Conservation (phyloP, 2,329 filamentous ascomycete genomes). For the Remersonia thermophila region DNA sequence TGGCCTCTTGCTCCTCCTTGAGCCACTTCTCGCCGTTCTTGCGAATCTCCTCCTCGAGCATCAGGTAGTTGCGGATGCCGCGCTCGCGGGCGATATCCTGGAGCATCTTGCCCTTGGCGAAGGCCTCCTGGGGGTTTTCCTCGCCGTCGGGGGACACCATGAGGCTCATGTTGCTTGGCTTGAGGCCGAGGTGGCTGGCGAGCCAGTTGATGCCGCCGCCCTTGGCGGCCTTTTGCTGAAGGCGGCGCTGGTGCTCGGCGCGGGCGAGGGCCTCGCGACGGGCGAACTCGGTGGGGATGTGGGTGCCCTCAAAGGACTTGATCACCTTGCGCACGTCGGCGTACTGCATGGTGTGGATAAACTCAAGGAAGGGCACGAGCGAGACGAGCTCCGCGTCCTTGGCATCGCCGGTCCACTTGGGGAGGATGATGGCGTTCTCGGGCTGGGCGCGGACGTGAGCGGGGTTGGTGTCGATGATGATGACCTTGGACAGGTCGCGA, state of each 20-base stretch:
- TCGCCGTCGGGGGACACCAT: constrained; percentile 53
- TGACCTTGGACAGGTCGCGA: constrained; percentile 86
- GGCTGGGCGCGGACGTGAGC: constrained; percentile 78
- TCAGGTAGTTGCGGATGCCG: constrained; percentile 79
- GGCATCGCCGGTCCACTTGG: constrained; percentile 77
- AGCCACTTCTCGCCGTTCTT: constrained; percentile 94
- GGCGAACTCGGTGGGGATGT: constrained; percentile 84
- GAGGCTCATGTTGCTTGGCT: constrained; percentile 52
- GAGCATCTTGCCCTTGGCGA: constrained; percentile 91
- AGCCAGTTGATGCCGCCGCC: constrained; percentile 54
- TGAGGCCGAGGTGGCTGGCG: constrained; percentile 64
- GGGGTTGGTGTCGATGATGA: constrained; percentile 81
- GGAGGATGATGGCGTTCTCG: constrained; percentile 88
- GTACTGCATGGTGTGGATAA: constrained; percentile 87
- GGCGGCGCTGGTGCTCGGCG: constrained; percentile 69
- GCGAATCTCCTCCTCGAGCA: constrained; percentile 78
- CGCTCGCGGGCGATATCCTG: constrained; percentile 88
- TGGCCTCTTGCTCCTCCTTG: constrained; percentile 78
- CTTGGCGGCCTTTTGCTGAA: constrained; percentile 50
- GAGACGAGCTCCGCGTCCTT: constrained; percentile 78
- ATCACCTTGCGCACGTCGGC: constrained; percentile 76
- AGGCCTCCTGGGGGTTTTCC: constrained; percentile 58
- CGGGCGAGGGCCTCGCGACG: constrained; percentile 76
- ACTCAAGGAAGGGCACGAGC: constrained; percentile 93
- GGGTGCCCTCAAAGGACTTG: constrained; percentile 76